Evolutionary conservation across 2,329 filamentous ascomycete genomes (phyloP), one percentile per base, ranked within the genome.

Genomic region (Dactylellina leptospora): DNA sequence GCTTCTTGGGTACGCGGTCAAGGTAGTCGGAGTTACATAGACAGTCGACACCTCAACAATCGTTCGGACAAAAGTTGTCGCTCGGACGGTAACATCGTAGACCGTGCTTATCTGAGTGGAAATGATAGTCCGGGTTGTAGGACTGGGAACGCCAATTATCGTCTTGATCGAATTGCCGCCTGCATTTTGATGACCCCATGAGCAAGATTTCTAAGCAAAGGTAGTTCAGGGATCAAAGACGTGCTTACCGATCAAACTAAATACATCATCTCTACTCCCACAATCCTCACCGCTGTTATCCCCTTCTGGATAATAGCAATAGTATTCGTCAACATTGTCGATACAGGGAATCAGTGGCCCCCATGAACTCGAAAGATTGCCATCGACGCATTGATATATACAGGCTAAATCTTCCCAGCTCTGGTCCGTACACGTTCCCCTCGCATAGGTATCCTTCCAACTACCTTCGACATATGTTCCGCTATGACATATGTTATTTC

Each of bases 401-500:
- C 60, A 64, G 20, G 60, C 60, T 13, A 22, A 28, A 13, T 55
- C 54, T 16, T 56, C 8, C 61, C 61, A 66, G 10, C n/a, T 42
- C n/a, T 50, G 30, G 27, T 66, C 61, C 16, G 61, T 66, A 51
- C 61, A 66, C 22, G 51, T 66, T 1, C 61, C 51, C 36, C 61
- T 58, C 8, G 61, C 51, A 18, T 58, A 58, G 3, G 44, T 66
- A 8, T 47, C 30, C 28, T 25, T 20, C 30, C 33, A 53, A 18
- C 33, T 10, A 10, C 33, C 44, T n/a, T 25, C 25, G 30, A 50
- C 18, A 16, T 58, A 28, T 5, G 53, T 40, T 20, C 36, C 38
- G 18, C 42, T 42, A 28, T 58, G 61, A 27, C 61, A 66, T 25
- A 66, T 38, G 4, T 53, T 53, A 11, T 66, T 66, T 42, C 42